phyloP scores from a whole-genome alignment of 768 basidiomycete species.

The Trametes cingulata region DNA sequence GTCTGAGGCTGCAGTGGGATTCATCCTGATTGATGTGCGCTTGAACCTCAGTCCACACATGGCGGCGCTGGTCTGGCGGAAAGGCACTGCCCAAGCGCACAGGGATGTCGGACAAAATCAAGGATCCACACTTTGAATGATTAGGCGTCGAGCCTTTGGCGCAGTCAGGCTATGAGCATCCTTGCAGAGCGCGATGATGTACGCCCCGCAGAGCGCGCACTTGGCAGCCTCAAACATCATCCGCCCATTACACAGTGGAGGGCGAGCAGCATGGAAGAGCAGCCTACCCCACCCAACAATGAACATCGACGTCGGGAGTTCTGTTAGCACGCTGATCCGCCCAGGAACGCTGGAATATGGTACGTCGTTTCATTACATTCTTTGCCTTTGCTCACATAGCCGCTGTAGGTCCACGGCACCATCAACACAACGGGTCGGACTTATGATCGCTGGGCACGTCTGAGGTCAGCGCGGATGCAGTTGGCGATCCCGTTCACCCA shows the following conservation, averaged over 20 bases:
- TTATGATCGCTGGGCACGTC: not conserved
- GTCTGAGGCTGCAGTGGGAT: not conserved
- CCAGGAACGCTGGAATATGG: not conserved
- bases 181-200: too few relatives aligned
- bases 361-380: slow-evolving; percentile 1
- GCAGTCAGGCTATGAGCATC: too few relatives aligned
- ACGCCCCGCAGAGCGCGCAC: too few relatives aligned
- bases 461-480: not conserved
- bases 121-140: too few relatives aligned
- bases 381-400: not conserved
- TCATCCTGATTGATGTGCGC: not conserved
- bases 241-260: not conserved
- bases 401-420: not conserved
- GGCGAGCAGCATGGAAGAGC: not conserved
- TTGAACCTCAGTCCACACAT: not conserved
- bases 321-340: not conserved
- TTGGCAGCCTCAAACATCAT: not conserved
- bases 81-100: too few relatives aligned
- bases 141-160: too few relatives aligned
- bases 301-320: too few relatives aligned
- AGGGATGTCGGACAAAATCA: too few relatives aligned
- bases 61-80: too few relatives aligned
- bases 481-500: not conserved
- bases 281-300: not conserved
- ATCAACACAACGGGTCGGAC: not conserved